Percentiles rank a stretch among this genome's conserved stretches.
phyloP scores from a whole-genome alignment of 176 grass and related monocot genomes.

The Eragrostis curvula region DNA sequence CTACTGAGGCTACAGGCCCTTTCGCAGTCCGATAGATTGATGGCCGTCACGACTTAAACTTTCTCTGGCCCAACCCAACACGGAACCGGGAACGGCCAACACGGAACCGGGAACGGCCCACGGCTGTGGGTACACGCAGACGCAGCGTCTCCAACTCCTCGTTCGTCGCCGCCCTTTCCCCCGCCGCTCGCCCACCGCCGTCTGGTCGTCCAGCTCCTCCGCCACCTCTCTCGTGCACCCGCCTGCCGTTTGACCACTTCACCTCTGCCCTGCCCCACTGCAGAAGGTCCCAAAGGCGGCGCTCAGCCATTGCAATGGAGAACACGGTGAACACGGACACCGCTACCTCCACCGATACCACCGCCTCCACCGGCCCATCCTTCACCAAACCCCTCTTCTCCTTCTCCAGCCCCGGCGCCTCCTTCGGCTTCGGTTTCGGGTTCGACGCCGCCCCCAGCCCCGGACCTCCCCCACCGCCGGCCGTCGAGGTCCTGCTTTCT shows the following conservation, averaged over 20 bases:
- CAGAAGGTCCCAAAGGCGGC: not conserved
- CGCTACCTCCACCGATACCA: too few relatives aligned
- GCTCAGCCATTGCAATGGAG: constrained; percentile 19
- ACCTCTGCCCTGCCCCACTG: not conserved
- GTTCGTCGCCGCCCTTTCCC: not conserved
- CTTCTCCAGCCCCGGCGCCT: constrained; percentile 49
- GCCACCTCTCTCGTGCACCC: not conserved
- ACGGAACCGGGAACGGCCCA: not conserved
- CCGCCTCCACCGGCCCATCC: not conserved
- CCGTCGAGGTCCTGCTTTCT: constrained; percentile 61
- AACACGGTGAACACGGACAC: constrained; percentile 27
- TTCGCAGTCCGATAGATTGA: too few relatives aligned
- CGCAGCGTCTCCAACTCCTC: not conserved
- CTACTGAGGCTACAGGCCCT: too few relatives aligned
- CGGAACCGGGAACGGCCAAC: not conserved
- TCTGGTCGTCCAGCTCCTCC: not conserved
- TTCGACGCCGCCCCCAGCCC: constrained; percentile 10
- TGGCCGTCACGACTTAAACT: not conserved
- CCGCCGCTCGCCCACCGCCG: not conserved
- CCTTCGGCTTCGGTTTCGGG: constrained; percentile 49
- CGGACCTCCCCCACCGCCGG: constrained; percentile 51
- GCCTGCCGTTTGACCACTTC: not conserved
- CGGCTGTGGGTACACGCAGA: not conserved
- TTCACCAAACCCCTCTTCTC: constrained; percentile 77
- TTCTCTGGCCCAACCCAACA: not conserved